Evolutionary conservation across 208 protist species (phyloP).

Genomic region (Porcisia hertigi): DNA sequence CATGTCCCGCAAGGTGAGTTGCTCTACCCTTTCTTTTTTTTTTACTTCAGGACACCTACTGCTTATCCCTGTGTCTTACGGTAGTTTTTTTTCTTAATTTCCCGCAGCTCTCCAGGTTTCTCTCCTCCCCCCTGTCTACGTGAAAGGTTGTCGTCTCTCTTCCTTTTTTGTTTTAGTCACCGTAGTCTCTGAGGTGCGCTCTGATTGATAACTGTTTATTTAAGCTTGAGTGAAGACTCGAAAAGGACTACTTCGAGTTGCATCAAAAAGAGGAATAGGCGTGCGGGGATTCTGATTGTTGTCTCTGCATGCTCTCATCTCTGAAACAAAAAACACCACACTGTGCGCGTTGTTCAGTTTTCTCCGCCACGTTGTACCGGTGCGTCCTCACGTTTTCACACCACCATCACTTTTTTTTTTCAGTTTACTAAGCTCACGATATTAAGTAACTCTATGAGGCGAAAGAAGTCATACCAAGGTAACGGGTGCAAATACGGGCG

Average conservation of each 20-base stretch:
- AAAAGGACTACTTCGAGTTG: background rate
- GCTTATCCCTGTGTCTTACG: background rate
- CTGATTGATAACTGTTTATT: constrained; percentile 15
- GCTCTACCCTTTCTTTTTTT: background rate
- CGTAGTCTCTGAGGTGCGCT: constrained; percentile 3
- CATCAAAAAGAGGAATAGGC: background rate
- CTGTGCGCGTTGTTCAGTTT: background rate
- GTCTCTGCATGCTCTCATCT: background rate
- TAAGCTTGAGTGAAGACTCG: constrained; percentile 4
- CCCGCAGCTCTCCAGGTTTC: background rate
- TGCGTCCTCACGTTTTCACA: constrained; percentile 14
- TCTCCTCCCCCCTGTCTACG: too few species aligned
- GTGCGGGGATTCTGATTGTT: background rate
- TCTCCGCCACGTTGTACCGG: constrained; percentile 7
- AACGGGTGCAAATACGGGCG: background rate
- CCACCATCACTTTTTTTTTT: constrained; percentile 17
- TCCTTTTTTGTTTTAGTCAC: constrained; percentile 9
- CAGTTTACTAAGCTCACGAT: constrained; percentile 13
- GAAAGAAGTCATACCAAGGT: background rate
- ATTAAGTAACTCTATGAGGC: constrained; percentile 15
- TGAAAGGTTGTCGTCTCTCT: constrained; percentile 4
- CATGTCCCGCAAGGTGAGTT: background rate
- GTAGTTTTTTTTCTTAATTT: constrained; percentile 5
- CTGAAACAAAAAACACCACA: background rate
- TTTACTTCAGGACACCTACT: background rate